These are phyloP conservation scores for Porphyrellus cyaneotinctus DNA, from an alignment of 768 basidiomycete genomes.

Conservation along the genomic window DNA sequence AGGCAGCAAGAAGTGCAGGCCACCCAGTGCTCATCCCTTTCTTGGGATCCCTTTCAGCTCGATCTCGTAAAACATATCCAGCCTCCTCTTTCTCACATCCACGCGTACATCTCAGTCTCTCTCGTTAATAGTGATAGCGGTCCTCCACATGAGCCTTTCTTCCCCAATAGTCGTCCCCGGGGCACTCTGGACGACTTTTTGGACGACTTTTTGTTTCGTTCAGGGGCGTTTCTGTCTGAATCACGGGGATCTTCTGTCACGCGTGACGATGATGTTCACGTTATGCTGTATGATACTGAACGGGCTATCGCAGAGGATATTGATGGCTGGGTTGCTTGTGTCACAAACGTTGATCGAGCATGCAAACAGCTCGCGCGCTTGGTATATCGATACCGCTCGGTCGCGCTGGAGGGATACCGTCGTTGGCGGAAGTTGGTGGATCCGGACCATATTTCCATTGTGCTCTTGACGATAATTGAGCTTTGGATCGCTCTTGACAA, in stretches of 20 bases:
- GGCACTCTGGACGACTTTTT: background rate
- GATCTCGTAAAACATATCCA: background rate
- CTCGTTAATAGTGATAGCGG: background rate
- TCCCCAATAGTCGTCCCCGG: background rate
- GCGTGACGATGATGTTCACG: background rate
- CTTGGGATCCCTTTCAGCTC: background rate
- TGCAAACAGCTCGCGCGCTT: background rate
- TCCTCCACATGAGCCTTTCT: background rate
- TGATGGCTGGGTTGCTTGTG: background rate
- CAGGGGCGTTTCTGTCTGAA: too few species aligned
- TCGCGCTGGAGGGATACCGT: background rate
- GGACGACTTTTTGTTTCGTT: background rate
- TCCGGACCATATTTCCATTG: background rate
- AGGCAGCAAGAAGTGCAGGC: background rate
- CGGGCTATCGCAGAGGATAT: background rate
- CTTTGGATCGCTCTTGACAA: background rate
- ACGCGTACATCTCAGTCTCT: background rate
- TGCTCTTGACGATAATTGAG: background rate
- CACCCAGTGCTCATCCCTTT: background rate
- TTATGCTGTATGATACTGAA: background rate
- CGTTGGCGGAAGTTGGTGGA: background rate
- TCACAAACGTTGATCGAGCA: background rate
- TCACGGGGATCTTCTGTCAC: background rate
- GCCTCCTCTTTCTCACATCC: background rate
- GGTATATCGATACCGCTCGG: background rate